Conservation (phyloP, 306 rosid species). For the Arachis stenosperma region DNA sequence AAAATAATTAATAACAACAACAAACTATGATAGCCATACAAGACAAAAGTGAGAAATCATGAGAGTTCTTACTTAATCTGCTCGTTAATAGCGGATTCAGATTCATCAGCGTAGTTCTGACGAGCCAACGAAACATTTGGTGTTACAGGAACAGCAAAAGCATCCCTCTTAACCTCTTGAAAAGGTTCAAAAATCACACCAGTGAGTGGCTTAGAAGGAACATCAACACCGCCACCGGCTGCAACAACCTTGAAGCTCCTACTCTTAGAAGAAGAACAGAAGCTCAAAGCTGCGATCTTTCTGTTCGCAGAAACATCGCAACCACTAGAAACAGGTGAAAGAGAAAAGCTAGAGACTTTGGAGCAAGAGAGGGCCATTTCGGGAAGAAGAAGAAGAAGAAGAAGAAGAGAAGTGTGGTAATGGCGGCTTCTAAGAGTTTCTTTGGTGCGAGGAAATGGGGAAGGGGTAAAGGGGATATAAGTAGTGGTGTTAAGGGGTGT, state of each 20-base stretch:
- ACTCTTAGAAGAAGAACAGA: not conserved
- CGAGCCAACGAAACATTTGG: conserved; percentile 56
- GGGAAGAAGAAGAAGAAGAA: conserved; percentile 1
- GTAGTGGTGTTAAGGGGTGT: conserved; percentile 26
- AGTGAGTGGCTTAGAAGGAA: not conserved
- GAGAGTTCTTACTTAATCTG: conserved; percentile 50
- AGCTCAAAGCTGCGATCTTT: not conserved
- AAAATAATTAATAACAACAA: no score
- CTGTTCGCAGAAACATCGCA: not conserved
- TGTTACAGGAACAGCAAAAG: conserved; percentile 37
- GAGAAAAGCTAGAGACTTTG: conserved; percentile 38
- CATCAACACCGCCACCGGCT: conserved; percentile 31
- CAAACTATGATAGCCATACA: no score
- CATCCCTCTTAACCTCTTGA: conserved; percentile 49
- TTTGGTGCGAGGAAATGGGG: not conserved
- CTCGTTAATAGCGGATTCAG: conserved; percentile 53
- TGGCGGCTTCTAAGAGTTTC: conserved; percentile 8
- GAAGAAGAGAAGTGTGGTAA: conserved; percentile 3
- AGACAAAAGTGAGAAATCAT: not conserved
- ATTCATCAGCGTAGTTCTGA: conserved; percentile 39
- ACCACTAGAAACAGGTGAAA: conserved; percentile 38
- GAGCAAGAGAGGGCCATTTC: conserved; percentile 53
- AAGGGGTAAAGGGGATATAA: conserved; percentile 39
- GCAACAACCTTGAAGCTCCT: conserved; percentile 33
- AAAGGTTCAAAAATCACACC: conserved; percentile 53